Percentiles rank a stretch among this genome's conserved stretches.
These are phyloP conservation scores for Dujonia santamariae DNA, from an alignment of 1,139 yeast genomes.

Conservation along the genomic window DNA sequence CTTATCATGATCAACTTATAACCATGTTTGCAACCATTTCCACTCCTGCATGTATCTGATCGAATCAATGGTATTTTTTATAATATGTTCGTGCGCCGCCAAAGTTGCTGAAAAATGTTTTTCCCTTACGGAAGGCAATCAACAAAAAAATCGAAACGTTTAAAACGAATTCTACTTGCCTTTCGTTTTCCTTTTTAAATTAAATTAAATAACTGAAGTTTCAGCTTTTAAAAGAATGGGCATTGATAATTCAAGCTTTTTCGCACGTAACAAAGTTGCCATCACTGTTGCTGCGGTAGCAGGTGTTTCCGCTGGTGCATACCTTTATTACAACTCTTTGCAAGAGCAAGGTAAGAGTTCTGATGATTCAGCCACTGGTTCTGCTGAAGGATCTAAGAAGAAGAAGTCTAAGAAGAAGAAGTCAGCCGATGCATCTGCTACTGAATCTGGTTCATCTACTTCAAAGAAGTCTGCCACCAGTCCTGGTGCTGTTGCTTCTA, in stretches of 20 bases:
- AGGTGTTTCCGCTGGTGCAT: slow-evolving; percentile 61
- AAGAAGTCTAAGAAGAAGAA: slow-evolving; percentile 28
- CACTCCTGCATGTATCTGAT: slow-evolving; percentile 3
- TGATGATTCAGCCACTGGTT: slow-evolving; percentile 12
- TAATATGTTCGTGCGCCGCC: slow-evolving; percentile 7
- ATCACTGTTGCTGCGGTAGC: slow-evolving; percentile 59
- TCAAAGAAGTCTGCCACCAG: slow-evolving; percentile 12
- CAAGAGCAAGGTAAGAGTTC: slow-evolving; percentile 19
- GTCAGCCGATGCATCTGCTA: slow-evolving; percentile 15
- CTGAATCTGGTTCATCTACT: slow-evolving; percentile 12
- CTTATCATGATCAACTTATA: too few species aligned
- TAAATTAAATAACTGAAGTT: slow-evolving; percentile 1
- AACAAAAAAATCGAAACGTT: neutral
- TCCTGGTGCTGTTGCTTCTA: slow-evolving; percentile 12
- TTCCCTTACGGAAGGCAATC: slow-evolving; percentile 4
- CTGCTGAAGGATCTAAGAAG: slow-evolving; percentile 24
- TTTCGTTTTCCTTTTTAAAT: neutral
- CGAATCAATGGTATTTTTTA: too few species aligned
- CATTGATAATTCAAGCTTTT: slow-evolving; percentile 28
- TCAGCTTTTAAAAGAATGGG: slow-evolving; percentile 10
- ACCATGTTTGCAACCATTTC: slow-evolving; percentile 2
- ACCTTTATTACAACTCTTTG: slow-evolving; percentile 49
- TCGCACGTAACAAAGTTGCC: slow-evolving; percentile 57
- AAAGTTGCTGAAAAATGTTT: slow-evolving; percentile 8
- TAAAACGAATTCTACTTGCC: too few species aligned